Percentiles rank a stretch among this genome's conserved stretches.
Evolutionary conservation across 2,329 filamentous ascomycete genomes (phyloP).

Genomic region (Sphaerulina populicola): DNA sequence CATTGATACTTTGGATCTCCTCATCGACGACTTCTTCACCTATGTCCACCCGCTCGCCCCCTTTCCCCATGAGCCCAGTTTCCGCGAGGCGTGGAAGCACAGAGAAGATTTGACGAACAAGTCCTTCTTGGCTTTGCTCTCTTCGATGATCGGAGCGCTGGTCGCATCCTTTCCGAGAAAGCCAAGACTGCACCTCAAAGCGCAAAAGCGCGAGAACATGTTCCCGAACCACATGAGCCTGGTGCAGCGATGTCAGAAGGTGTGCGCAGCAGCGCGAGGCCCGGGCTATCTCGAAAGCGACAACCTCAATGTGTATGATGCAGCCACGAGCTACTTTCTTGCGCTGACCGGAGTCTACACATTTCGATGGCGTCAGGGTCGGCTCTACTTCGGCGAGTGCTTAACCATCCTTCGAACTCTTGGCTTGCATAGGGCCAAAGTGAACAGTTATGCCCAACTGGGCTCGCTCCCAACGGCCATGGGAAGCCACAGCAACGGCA

Average conservation of each 20-base stretch:
- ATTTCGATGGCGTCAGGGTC: conserved; percentile 57
- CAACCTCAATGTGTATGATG: conserved; percentile 51
- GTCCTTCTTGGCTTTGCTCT: conserved; percentile 60
- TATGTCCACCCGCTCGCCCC: conserved; percentile 70
- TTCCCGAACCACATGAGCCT: conserved; percentile 63
- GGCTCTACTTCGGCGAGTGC: conserved; percentile 64
- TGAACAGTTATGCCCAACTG: conserved; percentile 34
- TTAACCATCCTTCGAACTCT: conserved; percentile 61
- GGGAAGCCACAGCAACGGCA: conserved; percentile 31
- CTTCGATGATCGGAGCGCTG: conserved; percentile 66
- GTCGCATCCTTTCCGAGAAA: conserved; percentile 69
- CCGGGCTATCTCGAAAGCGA: conserved; percentile 48
- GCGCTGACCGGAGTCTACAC: conserved; percentile 60
- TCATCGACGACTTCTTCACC: conserved; percentile 76
- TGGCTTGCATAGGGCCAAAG: conserved; percentile 53
- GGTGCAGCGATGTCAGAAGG: conserved; percentile 61
- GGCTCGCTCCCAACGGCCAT: conserved; percentile 33
- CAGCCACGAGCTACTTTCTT: conserved; percentile 69
- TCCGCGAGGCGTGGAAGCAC: conserved; percentile 58
- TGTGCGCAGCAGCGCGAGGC: conserved; percentile 61
- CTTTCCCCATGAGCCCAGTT: conserved; percentile 71
- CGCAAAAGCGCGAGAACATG: conserved; percentile 54
- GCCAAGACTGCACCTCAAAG: conserved; percentile 60
- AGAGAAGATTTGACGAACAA: conserved; percentile 59
- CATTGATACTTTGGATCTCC: conserved; percentile 56